Evolutionary conservation across 192 early-diverging fungal genomes (phyloP), one percentile per base, ranked within the genome.

Genomic region (Coemansia sp.): DNA sequence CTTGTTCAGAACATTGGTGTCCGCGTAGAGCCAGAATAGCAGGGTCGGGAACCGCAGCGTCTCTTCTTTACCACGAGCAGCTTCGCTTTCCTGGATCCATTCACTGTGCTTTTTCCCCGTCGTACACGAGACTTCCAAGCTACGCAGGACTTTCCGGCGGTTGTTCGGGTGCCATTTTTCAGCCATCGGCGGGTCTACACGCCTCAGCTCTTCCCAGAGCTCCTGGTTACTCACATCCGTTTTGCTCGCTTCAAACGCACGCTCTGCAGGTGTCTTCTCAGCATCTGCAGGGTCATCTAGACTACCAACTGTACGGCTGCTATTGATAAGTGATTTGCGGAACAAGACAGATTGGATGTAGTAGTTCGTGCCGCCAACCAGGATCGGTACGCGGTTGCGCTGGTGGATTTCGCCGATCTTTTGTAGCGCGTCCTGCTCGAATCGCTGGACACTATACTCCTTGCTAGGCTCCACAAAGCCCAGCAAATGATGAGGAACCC

Each of bases 351-450:
- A 89, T 70, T 99, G 97, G 30, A 99, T 88, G 73, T 99, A 99
- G 76, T 99, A 99, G 68, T 96, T 88, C 6, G 95, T 99, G 42
- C 97, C 97, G 35, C 97, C 97, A 7, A 95, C 95, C 7, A 99
- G 77, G 12, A 99, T 88, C 4, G 97, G 94, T 16, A 93, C 56
- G 20, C 84, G 77, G 57, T 88, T 70, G 13, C 91, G 84, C 23
- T 69, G 60, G 55, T 95, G 88, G 34, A 97, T 90, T 21, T 89
- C 84, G n/a, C 84, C 60, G 61, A 98, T 97, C 88, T 86, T 84
- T 30, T 65, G 53, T 16, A 85, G 31, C 1, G 94, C 93, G 67
- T 96, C 95, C 0, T 75, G 79, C 59, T 88, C 88, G 74, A 95
- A 99, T 21, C 97, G 87, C 7, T 87, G 77, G 4, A 98, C 94